A percentile compares a stretch with the other conserved stretches of the same genome.
phyloP scores from a whole-genome alignment of 202 grass and related monocot genomes.

The Setaria italica region DNA sequence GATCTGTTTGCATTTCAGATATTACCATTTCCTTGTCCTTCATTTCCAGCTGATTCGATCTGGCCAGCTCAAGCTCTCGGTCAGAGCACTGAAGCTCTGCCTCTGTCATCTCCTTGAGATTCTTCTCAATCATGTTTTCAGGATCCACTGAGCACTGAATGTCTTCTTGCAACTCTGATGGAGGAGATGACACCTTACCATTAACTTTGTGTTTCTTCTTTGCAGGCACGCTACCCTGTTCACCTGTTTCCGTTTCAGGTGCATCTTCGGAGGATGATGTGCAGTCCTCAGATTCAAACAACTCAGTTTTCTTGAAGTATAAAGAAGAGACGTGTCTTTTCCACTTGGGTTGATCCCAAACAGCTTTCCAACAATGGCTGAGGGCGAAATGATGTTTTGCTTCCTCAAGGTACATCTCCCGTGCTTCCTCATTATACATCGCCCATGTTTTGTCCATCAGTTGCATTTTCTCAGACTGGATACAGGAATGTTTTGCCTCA shows the following conservation, averaged over 20 bases:
- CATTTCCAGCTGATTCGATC: conserved; percentile 6
- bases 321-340: conserved; percentile 44
- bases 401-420: conserved; percentile 41
- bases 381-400: conserved; percentile 39
- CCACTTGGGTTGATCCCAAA: conserved; percentile 56
- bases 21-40: neutral
- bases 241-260: conserved; percentile 30
- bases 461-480: conserved; percentile 43
- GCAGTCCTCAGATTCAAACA: conserved; percentile 39
- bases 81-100: neutral
- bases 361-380: conserved; percentile 42
- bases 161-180: conserved; percentile 43
- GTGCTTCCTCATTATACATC: conserved; percentile 45
- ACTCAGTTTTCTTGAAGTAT: conserved; percentile 6
- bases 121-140: conserved; percentile 7
- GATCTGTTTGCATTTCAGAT: neutral
- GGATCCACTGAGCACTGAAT: conserved; percentile 29
- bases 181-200: conserved; percentile 2
- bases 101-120: neutral
- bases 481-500: conserved; percentile 32
- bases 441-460: conserved; percentile 55
- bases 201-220: conserved; percentile 20
- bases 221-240: conserved; percentile 9
- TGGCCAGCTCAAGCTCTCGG: neutral
- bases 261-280: conserved; percentile 39